Evolutionary conservation across 306 rosid genomes (phyloP).

Genomic region (Cucumis melo): DNA sequence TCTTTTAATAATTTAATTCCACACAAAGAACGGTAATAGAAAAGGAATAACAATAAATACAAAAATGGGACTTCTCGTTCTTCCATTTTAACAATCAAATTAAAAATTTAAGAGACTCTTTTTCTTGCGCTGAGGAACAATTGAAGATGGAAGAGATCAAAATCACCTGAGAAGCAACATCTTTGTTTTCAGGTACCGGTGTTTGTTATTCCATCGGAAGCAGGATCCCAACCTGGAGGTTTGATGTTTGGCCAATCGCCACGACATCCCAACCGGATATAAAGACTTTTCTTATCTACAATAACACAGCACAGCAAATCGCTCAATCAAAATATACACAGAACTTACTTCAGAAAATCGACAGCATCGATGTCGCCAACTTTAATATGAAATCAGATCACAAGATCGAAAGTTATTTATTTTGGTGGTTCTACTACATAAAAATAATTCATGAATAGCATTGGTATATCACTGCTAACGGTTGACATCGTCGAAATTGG

Average conservation of each 20-base stretch:
- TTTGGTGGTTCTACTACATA: too few relatives aligned
- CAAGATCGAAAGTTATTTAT: too few relatives aligned
- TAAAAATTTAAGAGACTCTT: neutral
- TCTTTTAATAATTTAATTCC: neutral
- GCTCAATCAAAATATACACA: too few relatives aligned
- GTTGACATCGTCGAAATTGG: too few relatives aligned
- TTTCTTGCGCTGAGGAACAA: neutral
- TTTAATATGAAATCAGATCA: too few relatives aligned
- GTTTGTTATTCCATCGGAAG: slow-evolving; percentile 20
- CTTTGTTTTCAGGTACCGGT: neutral
- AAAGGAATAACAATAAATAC: neutral
- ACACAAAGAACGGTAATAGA: neutral
- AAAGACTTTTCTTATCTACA: slow-evolving; percentile 74
- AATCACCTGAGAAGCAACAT: too few relatives aligned
- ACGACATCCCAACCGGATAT: slow-evolving; percentile 84
- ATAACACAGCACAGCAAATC: neutral
- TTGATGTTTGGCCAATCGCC: slow-evolving; percentile 96
- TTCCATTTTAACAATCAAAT: neutral
- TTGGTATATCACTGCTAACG: too few relatives aligned
- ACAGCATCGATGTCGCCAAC: neutral
- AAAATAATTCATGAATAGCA: too few relatives aligned
- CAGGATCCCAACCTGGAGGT: slow-evolving; percentile 97
- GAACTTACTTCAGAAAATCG: neutral
- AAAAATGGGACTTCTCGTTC: neutral
- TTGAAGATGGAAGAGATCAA: neutral